Conservation (phyloP, 495 filamentous ascomycete genomes). For the Achaetomiella virescens region DNA sequence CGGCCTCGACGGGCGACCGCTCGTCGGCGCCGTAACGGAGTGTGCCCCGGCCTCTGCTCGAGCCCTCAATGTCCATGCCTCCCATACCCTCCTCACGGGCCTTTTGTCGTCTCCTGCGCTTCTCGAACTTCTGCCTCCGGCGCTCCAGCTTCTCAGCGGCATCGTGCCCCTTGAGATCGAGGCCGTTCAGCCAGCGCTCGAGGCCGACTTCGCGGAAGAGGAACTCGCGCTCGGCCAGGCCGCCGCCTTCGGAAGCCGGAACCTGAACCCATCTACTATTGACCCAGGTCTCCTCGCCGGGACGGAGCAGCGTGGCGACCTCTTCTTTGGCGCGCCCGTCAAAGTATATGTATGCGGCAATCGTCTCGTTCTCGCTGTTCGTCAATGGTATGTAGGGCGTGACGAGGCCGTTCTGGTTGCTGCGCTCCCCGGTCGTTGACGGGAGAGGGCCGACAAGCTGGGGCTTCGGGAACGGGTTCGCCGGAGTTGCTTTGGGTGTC, state of each 20-base stretch:
- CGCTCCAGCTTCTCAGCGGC: constrained; percentile 82
- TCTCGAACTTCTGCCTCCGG: constrained; percentile 80
- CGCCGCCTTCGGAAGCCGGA: constrained; percentile 82
- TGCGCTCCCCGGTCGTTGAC: constrained; percentile 32
- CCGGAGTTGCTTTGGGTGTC: constrained; percentile 63
- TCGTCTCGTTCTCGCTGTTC: constrained; percentile 84
- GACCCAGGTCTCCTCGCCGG: constrained; percentile 98
- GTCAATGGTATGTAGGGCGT: constrained; percentile 85
- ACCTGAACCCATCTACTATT: constrained; percentile 97
- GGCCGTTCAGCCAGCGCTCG: constrained; percentile 89
- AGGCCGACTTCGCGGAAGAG: constrained; percentile 95
- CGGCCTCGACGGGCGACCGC: constrained; percentile 62
- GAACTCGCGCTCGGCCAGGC: constrained; percentile 93
- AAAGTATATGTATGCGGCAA: constrained; percentile 98
- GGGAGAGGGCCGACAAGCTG: constrained; percentile 70
- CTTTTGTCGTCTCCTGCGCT: constrained; percentile 65
- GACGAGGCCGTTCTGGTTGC: constrained; percentile 52
- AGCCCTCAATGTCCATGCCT: constrained; percentile 43
- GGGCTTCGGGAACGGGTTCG: constrained; percentile 68
- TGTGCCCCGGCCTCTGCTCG: constrained; percentile 42
- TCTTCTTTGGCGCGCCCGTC: constrained; percentile 94
- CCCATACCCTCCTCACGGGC: constrained; percentile 43
- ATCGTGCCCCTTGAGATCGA: constrained; percentile 85
- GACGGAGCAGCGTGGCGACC: constrained; percentile 85
- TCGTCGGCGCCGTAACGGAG: constrained; percentile 72